phyloP scores from a whole-genome alignment of 305 asterid genomes.

The Nicotiana rustica region DNA sequence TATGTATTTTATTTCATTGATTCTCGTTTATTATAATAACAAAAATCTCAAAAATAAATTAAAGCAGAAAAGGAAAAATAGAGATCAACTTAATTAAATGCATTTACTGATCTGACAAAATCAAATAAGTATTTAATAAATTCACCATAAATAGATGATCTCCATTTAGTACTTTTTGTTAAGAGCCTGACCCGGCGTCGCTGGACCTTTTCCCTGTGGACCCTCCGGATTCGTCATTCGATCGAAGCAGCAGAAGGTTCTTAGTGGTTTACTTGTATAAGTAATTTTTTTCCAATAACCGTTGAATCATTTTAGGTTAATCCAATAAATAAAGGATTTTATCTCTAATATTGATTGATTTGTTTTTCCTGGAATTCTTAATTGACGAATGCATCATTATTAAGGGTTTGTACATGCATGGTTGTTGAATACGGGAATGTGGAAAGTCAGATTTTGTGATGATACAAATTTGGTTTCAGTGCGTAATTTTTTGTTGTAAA shows the following conservation, averaged over 20 bases:
- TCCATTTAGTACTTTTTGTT: background rate
- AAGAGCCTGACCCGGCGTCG: background rate
- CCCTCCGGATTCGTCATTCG: background rate
- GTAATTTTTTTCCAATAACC: background rate
- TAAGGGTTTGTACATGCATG: background rate
- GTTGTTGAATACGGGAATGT: background rate
- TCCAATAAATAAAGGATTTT: background rate
- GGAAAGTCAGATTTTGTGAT: background rate
- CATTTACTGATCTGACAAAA: background rate
- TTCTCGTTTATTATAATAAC: too few relatives aligned
- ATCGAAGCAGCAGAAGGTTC: background rate
- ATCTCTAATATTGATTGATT: background rate
- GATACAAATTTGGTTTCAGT: background rate
- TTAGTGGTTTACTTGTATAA: background rate
- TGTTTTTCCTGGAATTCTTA: background rate
- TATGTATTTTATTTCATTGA: too few relatives aligned
- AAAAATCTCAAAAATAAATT: background rate
- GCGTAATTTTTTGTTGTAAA: background rate
- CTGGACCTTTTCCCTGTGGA: background rate
- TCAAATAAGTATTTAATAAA: background rate
- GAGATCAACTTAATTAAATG: background rate
- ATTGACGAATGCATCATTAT: background rate
- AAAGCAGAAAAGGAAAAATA: background rate
- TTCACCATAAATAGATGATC: slow-evolving; percentile 13
- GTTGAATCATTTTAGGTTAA: background rate